Evolutionary conservation across 495 filamentous ascomycete genomes (phyloP), one percentile per base, ranked within the genome.

Genomic region (Hypoxylon lienhwacheense): DNA sequence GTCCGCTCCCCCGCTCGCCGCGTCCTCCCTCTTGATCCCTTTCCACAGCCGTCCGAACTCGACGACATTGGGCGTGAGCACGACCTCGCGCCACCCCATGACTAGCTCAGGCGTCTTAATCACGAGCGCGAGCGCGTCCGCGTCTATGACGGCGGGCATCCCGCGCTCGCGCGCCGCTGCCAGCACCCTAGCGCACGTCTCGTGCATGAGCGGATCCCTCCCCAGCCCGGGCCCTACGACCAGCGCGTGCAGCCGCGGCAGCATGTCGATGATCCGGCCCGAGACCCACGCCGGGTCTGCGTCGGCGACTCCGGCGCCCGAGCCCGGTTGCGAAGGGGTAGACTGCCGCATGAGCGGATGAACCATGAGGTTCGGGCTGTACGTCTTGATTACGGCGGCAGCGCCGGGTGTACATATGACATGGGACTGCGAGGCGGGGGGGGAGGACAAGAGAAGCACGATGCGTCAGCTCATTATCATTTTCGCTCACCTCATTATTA

Each of bases 341-440:
- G 81, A 77, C 71, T 91, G 89, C 24, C 91, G 90, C 79, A 98
- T 91, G 40, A 95, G 79, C 2, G 93, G 95, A 67, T 97, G 95
- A 10, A 98, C 95, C 95, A 98, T 97, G 10, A 98, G 75, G 72
- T 97, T 97, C 7, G 93, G 93, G 26, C 95, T 97, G 77, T 97
- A 98, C 11, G 88, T 84, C 77, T 98, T 98, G 66, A 98, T 95
- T 34, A 97, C 92, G 69, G 82, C 77, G 51, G 85, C 88, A 36
- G 95, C 95, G 53, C 82, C 85, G 19, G 86, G 88, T 57, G 95
- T 93, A 75, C 93, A 98, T 68, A 98, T 91, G 47, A 98, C 87
- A 74, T 98, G 95, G 66, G 88, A 93, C 90, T 96, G 63, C 40
- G 51, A 33, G 20, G 14, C 11, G 10, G n/a, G n/a, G n/a, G n/a